These are phyloP conservation scores for Leccinum idahoense DNA, from an alignment of 1,284 basidiomycete species.

Conservation along the genomic window DNA sequence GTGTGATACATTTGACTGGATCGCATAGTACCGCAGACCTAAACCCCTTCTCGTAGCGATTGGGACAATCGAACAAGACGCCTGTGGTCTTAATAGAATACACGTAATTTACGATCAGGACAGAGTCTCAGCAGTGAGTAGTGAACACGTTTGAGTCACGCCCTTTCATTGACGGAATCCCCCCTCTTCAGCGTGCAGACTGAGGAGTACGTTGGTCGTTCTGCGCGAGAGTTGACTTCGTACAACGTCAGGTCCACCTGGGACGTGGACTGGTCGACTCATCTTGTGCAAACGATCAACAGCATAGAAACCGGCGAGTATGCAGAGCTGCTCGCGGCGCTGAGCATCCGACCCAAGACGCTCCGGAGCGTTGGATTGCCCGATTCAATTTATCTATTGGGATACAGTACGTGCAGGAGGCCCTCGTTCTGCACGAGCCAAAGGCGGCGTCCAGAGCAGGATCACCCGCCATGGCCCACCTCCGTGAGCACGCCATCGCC, in stretches of 20 bases:
- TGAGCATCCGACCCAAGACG: conserved; percentile 44
- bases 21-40: background rate
- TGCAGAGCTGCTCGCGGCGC: conserved; percentile 43
- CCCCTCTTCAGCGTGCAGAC: conserved; percentile 44
- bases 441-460: conserved; percentile 22
- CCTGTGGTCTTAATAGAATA: conserved; percentile 52
- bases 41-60: conserved; percentile 39
- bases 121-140: conserved; percentile 54
- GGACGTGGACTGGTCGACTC: conserved; percentile 41
- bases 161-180: background rate
- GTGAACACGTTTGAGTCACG: background rate
- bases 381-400: too few relatives aligned
- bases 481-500: conserved; percentile 48
- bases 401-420: conserved; percentile 40
- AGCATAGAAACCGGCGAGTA: conserved; percentile 40
- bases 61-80: conserved; percentile 48
- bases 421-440: conserved; percentile 54
- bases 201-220: conserved; percentile 47
- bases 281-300: conserved; percentile 39
- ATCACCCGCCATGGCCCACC: conserved; percentile 36
- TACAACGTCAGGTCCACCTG: conserved; percentile 36
- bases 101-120: conserved; percentile 67
- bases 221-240: conserved; percentile 39
- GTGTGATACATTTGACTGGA: conserved; percentile 4
- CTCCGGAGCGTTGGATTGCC: conserved; percentile 19